These are phyloP conservation scores for Pisolithus marmoratus DNA, from an alignment of 768 basidiomycete species.

Conservation along the genomic window DNA sequence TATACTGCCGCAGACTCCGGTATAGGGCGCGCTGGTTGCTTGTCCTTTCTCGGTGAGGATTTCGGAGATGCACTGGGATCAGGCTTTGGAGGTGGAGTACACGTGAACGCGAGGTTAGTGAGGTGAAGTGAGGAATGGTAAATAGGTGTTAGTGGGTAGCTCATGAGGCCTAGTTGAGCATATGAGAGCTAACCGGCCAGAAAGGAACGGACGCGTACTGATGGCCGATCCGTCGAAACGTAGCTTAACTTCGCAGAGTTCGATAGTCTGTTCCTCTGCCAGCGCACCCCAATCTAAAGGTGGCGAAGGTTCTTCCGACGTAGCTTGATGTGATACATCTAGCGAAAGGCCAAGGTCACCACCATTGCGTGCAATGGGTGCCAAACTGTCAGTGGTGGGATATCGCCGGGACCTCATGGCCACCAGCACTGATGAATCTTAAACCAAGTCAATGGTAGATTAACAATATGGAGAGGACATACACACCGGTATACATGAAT, in stretches of 20 bases:
- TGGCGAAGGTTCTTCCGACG: slow-evolving; percentile 18
- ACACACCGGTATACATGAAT: slow-evolving; percentile 51
- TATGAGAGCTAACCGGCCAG: slow-evolving; percentile 4
- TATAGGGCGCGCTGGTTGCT: slow-evolving; percentile 11
- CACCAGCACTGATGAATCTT: slow-evolving; percentile 54
- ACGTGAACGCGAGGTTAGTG: slow-evolving; percentile 43
- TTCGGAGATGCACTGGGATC: slow-evolving; percentile 22
- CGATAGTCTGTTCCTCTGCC: slow-evolving; percentile 55
- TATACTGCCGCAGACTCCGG: slow-evolving; percentile 34
- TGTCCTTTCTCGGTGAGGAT: slow-evolving; percentile 25
- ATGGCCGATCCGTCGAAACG: slow-evolving; percentile 39
- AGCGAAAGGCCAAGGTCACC: slow-evolving; percentile 37
- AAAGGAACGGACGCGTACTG: slow-evolving; percentile 29
- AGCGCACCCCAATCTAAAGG: slow-evolving; percentile 44
- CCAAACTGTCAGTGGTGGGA: slow-evolving; percentile 33
- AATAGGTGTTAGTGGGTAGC: slow-evolving; percentile 44
- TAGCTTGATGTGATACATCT: slow-evolving; percentile 13
- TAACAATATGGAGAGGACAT: neutral
- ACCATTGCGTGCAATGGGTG: slow-evolving; percentile 25
- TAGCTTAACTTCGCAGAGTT: slow-evolving; percentile 55
- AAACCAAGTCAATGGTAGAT: neutral
- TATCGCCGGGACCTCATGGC: slow-evolving; percentile 56
- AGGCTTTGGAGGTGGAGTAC: slow-evolving; percentile 26
- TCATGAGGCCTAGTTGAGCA: slow-evolving; percentile 31
- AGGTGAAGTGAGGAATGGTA: slow-evolving; percentile 32